Evolutionary conservation across 164 flowering plant species (phyloP), one percentile per base, ranked within the genome.

Genomic region (Vitis riparia): DNA sequence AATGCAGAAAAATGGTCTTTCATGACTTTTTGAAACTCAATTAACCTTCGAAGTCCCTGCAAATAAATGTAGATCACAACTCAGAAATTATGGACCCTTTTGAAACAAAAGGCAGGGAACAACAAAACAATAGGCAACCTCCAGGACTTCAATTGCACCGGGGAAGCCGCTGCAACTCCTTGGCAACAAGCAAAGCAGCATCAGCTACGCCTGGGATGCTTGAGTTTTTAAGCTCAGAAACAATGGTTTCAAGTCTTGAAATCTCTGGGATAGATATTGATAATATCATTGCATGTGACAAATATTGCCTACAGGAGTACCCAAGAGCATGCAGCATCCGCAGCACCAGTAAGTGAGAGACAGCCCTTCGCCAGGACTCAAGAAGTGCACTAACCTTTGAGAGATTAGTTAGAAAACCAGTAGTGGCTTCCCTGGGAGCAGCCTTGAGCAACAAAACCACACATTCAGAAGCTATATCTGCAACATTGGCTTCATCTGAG

Each of bases 401-500:
- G 65, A 91, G 91, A 75, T 89, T 93, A 58, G 92, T 85, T 13
- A 95, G 81, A 37, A 95, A 78, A 19, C 91, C 89, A 11, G 85
- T 85, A 1, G 97, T 86, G 63, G 87, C 97, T 79, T 94, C 99
- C 76, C 98, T 89, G 55, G 97, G 90, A 62, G 96, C 91, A 51
- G 86, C 93, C 85, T 80, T 88, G 19, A 93, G 78, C 73, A 90
- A 72, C 79, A 95, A 70, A 44, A 88, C 79, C 53, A 90, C 72
- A 74, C 97, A 93, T 68, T 95, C 98, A 2, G 99, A 95, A 70
- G 97, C 98, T 69, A 95, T 70, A 76, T 91, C 94, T 50, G 93
- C 83, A 69, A 83, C 52, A 71, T 67, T 81, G 55, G 70, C 69
- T 71, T 85, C 91, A 10, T 51, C 55, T 17, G 71, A 78, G 6